These are phyloP conservation scores for Nannochloris sp. DNA, from an alignment of 139 green algal species.

Conservation along the genomic window DNA sequence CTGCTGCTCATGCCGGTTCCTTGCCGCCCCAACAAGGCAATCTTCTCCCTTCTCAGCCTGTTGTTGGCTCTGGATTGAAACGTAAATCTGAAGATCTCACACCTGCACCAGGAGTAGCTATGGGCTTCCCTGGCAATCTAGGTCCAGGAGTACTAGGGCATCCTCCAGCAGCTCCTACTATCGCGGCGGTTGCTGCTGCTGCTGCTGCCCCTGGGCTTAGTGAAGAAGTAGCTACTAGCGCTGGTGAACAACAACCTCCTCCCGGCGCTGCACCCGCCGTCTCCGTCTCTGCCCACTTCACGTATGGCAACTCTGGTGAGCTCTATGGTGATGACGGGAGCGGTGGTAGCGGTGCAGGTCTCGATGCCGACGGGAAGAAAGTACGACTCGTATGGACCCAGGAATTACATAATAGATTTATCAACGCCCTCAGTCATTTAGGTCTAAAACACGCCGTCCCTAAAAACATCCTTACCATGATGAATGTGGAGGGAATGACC, in stretches of 20 bases:
- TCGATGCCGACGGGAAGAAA: conserved; percentile 8
- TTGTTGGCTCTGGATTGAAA: too few relatives aligned
- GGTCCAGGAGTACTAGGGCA: too few relatives aligned
- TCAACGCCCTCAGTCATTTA: conserved; percentile 65
- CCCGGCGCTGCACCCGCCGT: neutral
- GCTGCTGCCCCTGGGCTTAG: neutral
- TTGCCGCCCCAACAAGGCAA: too few relatives aligned
- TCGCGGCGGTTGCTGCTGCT: neutral
- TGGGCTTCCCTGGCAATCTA: neutral
- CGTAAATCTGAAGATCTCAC: neutral
- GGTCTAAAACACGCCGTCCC: conserved; percentile 46
- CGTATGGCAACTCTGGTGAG: neutral
- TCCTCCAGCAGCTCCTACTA: too few relatives aligned
- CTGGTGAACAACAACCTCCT: neutral
- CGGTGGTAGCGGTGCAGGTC: conserved; percentile 2
- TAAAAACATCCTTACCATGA: conserved; percentile 62
- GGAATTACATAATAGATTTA: conserved; percentile 71
- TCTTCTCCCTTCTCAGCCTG: too few relatives aligned
- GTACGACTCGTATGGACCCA: conserved; percentile 63
- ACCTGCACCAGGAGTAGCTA: neutral
- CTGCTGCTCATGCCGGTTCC: too few relatives aligned
- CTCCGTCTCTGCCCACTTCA: neutral
- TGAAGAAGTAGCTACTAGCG: neutral
- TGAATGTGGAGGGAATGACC: conserved; percentile 92
- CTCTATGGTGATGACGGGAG: neutral